Conservation (phyloP, 257 asterid genomes). For the Solanum peruvianum region DNA sequence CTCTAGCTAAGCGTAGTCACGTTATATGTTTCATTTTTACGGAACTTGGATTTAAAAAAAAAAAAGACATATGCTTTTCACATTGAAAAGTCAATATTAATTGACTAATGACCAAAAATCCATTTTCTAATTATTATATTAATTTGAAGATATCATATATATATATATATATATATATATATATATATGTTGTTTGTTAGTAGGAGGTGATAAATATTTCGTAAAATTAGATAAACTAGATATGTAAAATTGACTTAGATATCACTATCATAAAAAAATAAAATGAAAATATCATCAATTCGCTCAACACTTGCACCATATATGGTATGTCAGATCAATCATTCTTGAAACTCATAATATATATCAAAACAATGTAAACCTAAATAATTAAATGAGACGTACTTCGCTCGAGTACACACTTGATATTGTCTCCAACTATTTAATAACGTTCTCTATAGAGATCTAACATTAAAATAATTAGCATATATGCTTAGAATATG, state of each 20-base stretch:
- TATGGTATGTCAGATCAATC: background rate
- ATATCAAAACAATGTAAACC: background rate
- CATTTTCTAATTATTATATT: background rate
- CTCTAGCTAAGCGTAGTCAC: background rate
- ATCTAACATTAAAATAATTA: background rate
- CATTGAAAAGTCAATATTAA: background rate
- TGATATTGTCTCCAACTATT: background rate
- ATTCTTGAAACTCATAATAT: background rate
- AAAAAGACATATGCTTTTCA: background rate
- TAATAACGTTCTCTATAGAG: background rate
- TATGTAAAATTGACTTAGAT: fast-evolving
- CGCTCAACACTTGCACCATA: background rate
- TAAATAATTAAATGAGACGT: background rate
- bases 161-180: too few species aligned
- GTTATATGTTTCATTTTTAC: background rate
- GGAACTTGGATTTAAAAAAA: background rate
- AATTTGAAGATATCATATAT: background rate
- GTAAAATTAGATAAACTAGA: too few species aligned
- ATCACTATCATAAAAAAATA: too few species aligned
- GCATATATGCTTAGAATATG: background rate
- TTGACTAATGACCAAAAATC: background rate
- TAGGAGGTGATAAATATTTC: too few species aligned
- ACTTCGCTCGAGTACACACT: background rate
- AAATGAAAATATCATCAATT: background rate
- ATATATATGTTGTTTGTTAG: fast-evolving